Base-by-base conservation (phyloP, 1,139 yeast species). In the Zygosaccharomyces sapae region DNA sequence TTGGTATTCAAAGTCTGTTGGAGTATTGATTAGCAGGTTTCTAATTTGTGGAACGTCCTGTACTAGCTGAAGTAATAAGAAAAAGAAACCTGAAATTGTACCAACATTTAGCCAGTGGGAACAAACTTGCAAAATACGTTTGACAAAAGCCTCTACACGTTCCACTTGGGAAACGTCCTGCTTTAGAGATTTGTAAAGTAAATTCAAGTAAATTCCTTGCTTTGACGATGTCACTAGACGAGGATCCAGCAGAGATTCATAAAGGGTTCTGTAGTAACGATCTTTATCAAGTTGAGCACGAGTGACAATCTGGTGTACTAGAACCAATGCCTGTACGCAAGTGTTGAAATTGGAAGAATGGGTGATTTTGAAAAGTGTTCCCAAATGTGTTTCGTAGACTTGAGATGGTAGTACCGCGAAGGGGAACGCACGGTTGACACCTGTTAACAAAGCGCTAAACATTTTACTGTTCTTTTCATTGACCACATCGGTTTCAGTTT, bases 341-440 rank as follows among this genome's bases (percentile, higher is more conserved):
- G 98, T 92, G 66, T 88, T 89, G 73, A 92, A 90, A 66, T 94
- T 94, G 25, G 95, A 81, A 19, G 96, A 85, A 66, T 92, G 97
- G 2, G 97, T 90, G 61, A 92, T 90, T 61, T 81, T 81, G 73
- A 85, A 94, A 49, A 92, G 72, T 0, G 95, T 85, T 61, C 88
- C 83, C 62, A 90, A 74, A 69, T 94, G 97, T 53, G 76, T 73
- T 54, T 82, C 80, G 66, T 87, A 90, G 6, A 80, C 77, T 18
- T 81, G 81, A 44, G 80, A 75, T 6, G 95, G 86, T 48, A 94
- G 73, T 52, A 80, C 76, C 1, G 96, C 83, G 65, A 87, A 92
- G 48, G 98, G 97, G 74, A 87, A 90, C 0, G 98, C 94, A 70
- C 99, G 85, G 67, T 94, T 94, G 52, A 92, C 79, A 55, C 99